A percentile compares a stretch with the other conserved stretches of the same genome.
These are phyloP conservation scores for Pseudomonodictys pantanalensis DNA, from an alignment of 495 filamentous ascomycete species.

Conservation along the genomic window DNA sequence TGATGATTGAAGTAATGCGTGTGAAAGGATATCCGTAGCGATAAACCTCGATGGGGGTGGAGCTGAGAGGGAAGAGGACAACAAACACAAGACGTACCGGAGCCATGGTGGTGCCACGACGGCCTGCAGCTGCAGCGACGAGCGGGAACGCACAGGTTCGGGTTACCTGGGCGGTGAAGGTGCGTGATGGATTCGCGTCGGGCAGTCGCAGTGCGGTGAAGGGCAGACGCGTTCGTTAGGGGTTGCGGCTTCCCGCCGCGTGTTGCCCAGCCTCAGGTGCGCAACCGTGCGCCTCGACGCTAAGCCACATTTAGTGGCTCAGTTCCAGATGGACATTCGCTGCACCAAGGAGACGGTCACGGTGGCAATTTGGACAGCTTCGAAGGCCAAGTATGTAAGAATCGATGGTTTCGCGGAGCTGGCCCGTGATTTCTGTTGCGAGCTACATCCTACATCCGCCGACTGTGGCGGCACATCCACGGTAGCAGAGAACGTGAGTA, in stretches of 20 bases:
- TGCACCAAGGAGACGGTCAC: not conserved
- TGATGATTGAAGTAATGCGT: no score
- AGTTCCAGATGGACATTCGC: not conserved
- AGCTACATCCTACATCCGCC: no score
- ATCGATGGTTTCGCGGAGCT: no score
- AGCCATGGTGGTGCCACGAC: conserved; percentile 43
- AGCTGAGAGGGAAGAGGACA: not conserved
- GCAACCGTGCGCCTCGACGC: not conserved
- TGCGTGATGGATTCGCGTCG: not conserved
- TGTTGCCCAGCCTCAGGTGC: no score
- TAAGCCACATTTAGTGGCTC: no score
- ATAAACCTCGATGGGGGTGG: no score
- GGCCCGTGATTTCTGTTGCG: no score
- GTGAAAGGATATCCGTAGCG: no score
- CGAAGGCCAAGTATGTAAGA: no score
- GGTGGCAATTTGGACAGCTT: no score
- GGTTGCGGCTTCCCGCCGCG: conserved; percentile 1
- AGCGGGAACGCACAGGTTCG: conserved; percentile 3
- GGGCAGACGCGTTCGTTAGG: conserved; percentile 12
- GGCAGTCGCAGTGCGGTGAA: conserved; percentile 23
- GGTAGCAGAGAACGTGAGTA: no score
- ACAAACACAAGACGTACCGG: conserved; percentile 27
- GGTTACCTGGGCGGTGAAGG: not conserved
- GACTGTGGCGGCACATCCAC: no score
- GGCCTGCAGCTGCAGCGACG: conserved; percentile 33